Percentiles rank a stretch among this genome's conserved stretches.
These are phyloP conservation scores for Phaseolus coccineus DNA, from an alignment of 331 rosid species.

Conservation along the genomic window DNA sequence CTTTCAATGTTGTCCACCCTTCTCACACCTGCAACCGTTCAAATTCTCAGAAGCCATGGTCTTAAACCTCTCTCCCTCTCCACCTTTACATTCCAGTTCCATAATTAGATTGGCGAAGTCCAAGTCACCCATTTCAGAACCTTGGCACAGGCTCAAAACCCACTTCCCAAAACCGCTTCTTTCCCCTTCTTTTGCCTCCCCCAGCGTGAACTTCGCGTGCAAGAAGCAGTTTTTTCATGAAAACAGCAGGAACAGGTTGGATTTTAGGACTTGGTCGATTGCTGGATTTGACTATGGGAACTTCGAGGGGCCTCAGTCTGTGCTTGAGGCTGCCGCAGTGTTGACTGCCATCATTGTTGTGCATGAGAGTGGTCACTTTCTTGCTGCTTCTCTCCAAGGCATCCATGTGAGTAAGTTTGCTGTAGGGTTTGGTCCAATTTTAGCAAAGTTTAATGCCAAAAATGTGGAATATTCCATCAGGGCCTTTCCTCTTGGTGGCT, in stretches of 20 bases:
- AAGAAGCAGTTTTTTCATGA: conserved; percentile 54
- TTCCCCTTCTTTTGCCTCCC: conserved; percentile 51
- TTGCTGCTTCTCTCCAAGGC: conserved; percentile 90
- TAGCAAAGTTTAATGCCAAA: conserved; percentile 84
- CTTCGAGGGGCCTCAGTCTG: conserved; percentile 86
- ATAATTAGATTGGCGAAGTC: conserved; percentile 57
- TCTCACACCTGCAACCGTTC: conserved; percentile 32
- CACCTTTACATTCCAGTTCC: conserved; percentile 59
- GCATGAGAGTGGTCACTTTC: conserved; percentile 94
- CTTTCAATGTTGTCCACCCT: conserved; percentile 41
- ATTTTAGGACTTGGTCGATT: conserved; percentile 61
- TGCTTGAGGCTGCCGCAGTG: conserved; percentile 80
- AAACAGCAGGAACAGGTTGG: conserved; percentile 47
- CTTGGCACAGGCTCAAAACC: conserved; percentile 58
- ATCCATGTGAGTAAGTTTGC: conserved; percentile 93
- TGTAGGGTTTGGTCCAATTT: conserved; percentile 92
- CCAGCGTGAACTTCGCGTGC: conserved; percentile 48
- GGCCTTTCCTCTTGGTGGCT: conserved; percentile 94
- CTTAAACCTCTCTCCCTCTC: conserved; percentile 62
- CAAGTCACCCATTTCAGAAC: conserved; percentile 56
- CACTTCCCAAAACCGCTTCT: conserved; percentile 58
- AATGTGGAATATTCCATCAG: conserved; percentile 88
- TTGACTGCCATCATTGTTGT: conserved; percentile 85
- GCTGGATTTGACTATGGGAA: conserved; percentile 67
- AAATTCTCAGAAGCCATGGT: conserved; percentile 59